Evolutionary conservation across 768 basidiomycete genomes (phyloP).

Genomic region (Trametes cingulata): DNA sequence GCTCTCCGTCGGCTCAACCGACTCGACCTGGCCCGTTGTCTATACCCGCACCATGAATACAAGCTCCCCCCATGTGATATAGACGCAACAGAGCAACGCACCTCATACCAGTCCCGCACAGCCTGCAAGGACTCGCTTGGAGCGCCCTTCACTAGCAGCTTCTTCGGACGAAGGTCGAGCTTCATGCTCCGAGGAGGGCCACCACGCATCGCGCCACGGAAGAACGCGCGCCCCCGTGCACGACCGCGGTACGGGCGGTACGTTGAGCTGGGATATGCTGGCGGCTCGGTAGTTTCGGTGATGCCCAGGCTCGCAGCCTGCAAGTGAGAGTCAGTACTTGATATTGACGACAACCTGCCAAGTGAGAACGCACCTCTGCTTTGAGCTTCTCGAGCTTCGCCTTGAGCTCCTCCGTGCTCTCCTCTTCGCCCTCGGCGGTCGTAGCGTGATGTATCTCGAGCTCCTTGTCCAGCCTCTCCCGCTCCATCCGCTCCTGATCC

Average conservation of each 20-base stretch:
- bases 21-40: constrained; percentile 73
- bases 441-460: constrained; percentile 64
- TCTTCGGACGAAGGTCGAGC: constrained; percentile 87
- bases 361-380: constrained; percentile 56
- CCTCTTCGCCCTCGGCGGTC: constrained; percentile 44
- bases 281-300: constrained; percentile 44
- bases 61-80: not conserved
- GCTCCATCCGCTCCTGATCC: constrained; percentile 57
- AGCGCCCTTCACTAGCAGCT: constrained; percentile 72
- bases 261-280: constrained; percentile 38
- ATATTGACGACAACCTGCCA: not conserved
- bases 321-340: not conserved
- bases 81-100: constrained; percentile 30
- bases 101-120: constrained; percentile 85
- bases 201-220: constrained; percentile 63
- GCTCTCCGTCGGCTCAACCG: constrained; percentile 52
- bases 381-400: constrained; percentile 76
- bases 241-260: constrained; percentile 58
- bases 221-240: constrained; percentile 67
- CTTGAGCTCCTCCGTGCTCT: constrained; percentile 68
- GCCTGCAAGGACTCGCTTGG: constrained; percentile 54
- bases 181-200: constrained; percentile 78
- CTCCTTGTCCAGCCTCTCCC: constrained; percentile 77
- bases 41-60: constrained; percentile 31
- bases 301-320: constrained; percentile 79